A percentile compares a stretch with the other conserved stretches of the same genome.
Evolutionary conservation across 345 rosid species (phyloP).

Genomic region (Gossypium rotundifolium): DNA sequence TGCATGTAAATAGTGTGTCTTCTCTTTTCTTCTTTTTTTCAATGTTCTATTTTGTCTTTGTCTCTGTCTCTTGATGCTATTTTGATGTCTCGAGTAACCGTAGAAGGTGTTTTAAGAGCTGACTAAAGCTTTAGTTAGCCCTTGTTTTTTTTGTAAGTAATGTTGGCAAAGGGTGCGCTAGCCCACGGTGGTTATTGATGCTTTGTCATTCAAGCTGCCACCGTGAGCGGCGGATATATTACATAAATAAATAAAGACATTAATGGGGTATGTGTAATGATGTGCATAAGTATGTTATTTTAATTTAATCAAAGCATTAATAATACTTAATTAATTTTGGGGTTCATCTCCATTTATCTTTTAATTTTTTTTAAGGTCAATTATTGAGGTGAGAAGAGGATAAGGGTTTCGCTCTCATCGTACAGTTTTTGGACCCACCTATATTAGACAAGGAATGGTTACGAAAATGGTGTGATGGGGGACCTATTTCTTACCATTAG

Average conservation of each 20-base stretch:
- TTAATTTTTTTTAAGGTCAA: neutral
- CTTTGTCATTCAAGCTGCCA: neutral
- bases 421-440: neutral
- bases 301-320: neutral
- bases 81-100: neutral
- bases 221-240: constrained; percentile 3
- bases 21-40: neutral
- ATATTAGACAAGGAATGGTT: neutral
- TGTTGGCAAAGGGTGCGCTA: neutral
- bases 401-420: neutral
- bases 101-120: neutral
- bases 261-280: neutral
- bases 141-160: neutral
- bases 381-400: neutral
- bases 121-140: neutral
- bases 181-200: neutral
- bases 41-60: neutral
- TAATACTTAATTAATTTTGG: neutral
- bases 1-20: constrained; percentile 28
- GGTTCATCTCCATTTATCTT: neutral
- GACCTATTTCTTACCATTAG: neutral
- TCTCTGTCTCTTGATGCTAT: neutral
- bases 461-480: neutral
- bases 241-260: neutral
- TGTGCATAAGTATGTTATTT: neutral